Conservation (phyloP, 768 basidiomycete species). For the Pleurotus tuber-regium region DNA sequence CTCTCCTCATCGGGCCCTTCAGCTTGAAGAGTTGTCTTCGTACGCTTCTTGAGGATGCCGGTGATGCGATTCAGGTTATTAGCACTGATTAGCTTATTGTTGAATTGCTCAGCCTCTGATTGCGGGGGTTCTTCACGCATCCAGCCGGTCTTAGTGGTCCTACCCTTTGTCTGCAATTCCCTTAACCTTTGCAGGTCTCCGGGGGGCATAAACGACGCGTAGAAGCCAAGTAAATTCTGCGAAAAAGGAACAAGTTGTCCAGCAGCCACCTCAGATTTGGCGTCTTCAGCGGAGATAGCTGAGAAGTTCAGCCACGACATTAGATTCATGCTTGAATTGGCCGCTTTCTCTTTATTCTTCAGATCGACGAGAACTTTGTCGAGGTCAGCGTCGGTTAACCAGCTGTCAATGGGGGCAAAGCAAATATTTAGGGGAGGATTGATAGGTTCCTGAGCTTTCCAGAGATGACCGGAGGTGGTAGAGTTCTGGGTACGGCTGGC, state of each 20-base stretch:
- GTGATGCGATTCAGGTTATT: background rate
- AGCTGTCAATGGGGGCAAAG: background rate
- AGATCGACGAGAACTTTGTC: background rate
- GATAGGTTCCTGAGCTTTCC: background rate
- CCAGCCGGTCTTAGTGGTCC: background rate
- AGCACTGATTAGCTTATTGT: background rate
- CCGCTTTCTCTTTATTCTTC: background rate
- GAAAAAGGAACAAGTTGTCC: background rate
- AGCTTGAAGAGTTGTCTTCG: background rate
- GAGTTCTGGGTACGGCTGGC: background rate
- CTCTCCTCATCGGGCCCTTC: background rate
- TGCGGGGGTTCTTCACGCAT: background rate
- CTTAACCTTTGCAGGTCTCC: background rate
- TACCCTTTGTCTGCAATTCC: background rate
- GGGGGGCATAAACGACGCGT: background rate
- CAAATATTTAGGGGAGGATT: background rate
- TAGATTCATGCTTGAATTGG: background rate
- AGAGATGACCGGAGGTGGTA: background rate
- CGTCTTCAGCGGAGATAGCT: background rate
- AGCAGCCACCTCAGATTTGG: background rate
- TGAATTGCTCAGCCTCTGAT: background rate
- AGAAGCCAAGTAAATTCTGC: background rate
- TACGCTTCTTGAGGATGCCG: background rate
- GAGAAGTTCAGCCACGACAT: background rate
- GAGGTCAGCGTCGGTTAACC: background rate